A percentile compares a stretch with the other conserved stretches of the same genome.
Conservation (phyloP, 495 filamentous ascomycete genomes). For the Eremomyces bilateralis region DNA sequence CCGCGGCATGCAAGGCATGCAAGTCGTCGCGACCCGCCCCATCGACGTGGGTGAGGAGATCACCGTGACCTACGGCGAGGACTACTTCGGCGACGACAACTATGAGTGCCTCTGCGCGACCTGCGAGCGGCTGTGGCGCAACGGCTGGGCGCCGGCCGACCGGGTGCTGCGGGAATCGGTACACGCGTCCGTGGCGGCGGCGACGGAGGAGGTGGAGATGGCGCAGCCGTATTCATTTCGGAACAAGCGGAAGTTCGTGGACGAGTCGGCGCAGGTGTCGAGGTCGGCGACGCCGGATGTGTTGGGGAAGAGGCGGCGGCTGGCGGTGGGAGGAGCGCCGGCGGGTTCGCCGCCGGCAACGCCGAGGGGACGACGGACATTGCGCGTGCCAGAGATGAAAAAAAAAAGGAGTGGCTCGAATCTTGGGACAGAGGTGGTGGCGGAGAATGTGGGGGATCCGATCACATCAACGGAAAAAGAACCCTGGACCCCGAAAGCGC, state of each 20-base stretch:
- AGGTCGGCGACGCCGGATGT: no score
- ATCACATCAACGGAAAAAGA: no score
- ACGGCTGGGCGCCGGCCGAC: conserved; percentile 47
- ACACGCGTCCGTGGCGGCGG: conserved; percentile 5
- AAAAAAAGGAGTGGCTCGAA: no score
- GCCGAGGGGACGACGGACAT: no score
- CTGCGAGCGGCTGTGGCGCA: conserved; percentile 53
- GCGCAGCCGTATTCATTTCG: conserved; percentile 9
- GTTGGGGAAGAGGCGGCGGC: conserved; percentile 6
- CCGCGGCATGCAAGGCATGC: conserved; percentile 63
- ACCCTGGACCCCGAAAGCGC: no score
- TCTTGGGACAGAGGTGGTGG: no score
- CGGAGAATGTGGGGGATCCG: no score
- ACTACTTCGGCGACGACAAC: conserved; percentile 90
- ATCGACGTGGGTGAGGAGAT: conserved; percentile 85
- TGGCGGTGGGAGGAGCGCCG: no score
- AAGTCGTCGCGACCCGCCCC: conserved; percentile 55
- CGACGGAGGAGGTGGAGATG: neutral
- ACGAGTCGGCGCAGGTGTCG: neutral
- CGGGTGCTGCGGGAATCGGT: conserved; percentile 7
- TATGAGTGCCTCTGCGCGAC: conserved; percentile 83
- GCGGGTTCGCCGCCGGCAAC: no score
- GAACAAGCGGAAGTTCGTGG: conserved; percentile 11
- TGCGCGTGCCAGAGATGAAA: no score
- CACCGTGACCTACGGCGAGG: conserved; percentile 82